Evolutionary conservation across 148 eudicot species (phyloP), one percentile per base, ranked within the genome.

Genomic region (Limonium bicolor): DNA sequence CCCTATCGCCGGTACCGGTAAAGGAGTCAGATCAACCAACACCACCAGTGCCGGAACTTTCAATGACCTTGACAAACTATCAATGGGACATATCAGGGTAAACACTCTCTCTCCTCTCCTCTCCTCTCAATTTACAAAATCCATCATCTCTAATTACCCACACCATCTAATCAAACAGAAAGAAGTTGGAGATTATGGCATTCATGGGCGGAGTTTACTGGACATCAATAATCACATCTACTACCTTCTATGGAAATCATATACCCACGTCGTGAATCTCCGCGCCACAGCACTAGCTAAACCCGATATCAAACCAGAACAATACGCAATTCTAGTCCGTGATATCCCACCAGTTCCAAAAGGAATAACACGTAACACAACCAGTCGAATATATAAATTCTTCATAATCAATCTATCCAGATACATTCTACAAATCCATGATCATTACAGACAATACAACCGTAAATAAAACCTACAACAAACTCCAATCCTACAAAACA

Each of bases 191-290:
- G 95, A 54, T 52, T 77, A 35, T 84, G 97, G 95, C 73, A 27
- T 84, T 53, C 50, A 17, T 78, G 45, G 27, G 42, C 24, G 93
- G 71, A 22, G 65, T 64, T 19, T 90, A 84, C 57, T 90, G 92
- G 93, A 65, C 84, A 53, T 77, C 95, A 14, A 46, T 84, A 14
- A 76, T 71, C 24, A 29, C 95, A 4, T 84, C n/a, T n/a, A 77
- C 58, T 72, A 21, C 56, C 56, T 80, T 13, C 39, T 90, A 25
- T 90, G 95, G 95, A 84, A 77, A 56, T 94, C 93, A 35, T 90
- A 90, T 55, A 70, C 70, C 48, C 97, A 83, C 59, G 97, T 83
- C 29, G 56, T 79, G 7, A 59, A 56, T 33, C 52, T 88, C 51
- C 69, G 97, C 59, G 86, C 92, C 36, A 54, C 62, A 6, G 97